phyloP scores from a whole-genome alignment of 805 yeast species.

The Hanseniaspora occidentalis region DNA sequence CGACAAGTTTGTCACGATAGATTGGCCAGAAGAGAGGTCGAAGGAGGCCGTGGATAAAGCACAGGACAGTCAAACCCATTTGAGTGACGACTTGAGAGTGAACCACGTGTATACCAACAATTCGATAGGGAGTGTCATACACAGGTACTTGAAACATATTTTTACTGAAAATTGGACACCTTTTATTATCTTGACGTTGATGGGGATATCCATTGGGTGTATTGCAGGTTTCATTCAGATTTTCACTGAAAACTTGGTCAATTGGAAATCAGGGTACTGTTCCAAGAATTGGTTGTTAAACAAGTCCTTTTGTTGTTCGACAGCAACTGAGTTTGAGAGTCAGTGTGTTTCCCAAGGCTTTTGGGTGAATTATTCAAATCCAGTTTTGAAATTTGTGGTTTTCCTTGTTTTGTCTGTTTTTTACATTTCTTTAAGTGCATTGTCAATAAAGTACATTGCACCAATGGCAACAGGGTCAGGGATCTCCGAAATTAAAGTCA shows the following conservation, averaged over 20 bases:
- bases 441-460: constrained; percentile 56
- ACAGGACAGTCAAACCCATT: constrained; percentile 10
- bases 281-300: constrained; percentile 54
- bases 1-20: constrained; percentile 52
- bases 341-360: constrained; percentile 34
- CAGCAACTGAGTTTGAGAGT: constrained; percentile 22
- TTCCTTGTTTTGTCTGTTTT: constrained; percentile 47
- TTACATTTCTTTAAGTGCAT: constrained; percentile 55
- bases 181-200: constrained; percentile 63
- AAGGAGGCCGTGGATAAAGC: constrained; percentile 11
- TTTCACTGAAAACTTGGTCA: constrained; percentile 77
- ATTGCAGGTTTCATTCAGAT: constrained; percentile 76
- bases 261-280: constrained; percentile 72
- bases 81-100: constrained; percentile 5
- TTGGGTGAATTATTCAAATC: constrained; percentile 60
- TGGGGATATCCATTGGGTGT: constrained; percentile 68
- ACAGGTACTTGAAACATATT: constrained; percentile 4
- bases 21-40: constrained; percentile 54
- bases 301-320: constrained; percentile 74
- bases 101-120: constrained; percentile 5
- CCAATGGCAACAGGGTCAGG: constrained; percentile 97
- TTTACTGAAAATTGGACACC: constrained; percentile 22
- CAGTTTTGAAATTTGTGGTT: constrained; percentile 35
- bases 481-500: constrained; percentile 90
- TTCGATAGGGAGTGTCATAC: constrained; percentile 6